Percentiles rank a stretch among this genome's conserved stretches.
phyloP scores from a whole-genome alignment of 345 rosid genomes.

The Passiflora organensis region DNA sequence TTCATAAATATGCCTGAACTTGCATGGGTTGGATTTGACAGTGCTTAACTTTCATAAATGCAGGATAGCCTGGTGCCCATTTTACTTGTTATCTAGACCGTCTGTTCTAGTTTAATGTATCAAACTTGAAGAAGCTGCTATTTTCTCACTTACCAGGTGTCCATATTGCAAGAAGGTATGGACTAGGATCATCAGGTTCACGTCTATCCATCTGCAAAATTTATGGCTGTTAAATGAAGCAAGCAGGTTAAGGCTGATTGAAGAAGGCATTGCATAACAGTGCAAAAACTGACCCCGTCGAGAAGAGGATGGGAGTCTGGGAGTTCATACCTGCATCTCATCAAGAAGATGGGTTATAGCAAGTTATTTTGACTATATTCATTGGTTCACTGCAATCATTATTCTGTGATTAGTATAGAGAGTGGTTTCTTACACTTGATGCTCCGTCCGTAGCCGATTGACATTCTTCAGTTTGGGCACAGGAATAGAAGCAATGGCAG shows the following conservation, averaged over 20 bases:
- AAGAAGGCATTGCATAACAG: neutral
- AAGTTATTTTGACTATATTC: neutral
- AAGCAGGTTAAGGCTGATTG: neutral
- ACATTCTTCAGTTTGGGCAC: slow-evolving; percentile 69
- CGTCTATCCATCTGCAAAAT: slow-evolving; percentile 64
- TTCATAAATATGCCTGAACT: neutral
- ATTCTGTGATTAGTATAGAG: slow-evolving; percentile 1
- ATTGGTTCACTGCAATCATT: neutral
- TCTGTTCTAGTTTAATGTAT: neutral
- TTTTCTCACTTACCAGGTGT: slow-evolving; percentile 62
- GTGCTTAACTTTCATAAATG: neutral
- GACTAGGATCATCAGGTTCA: slow-evolving; percentile 78
- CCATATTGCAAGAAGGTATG: slow-evolving; percentile 93
- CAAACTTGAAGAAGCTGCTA: neutral
- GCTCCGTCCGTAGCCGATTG: slow-evolving; percentile 85
- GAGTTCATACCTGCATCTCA: slow-evolving; percentile 75
- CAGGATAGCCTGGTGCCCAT: neutral
- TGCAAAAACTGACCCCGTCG: slow-evolving; percentile 45
- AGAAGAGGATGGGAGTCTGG: slow-evolving; percentile 89
- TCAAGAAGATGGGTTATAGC: neutral
- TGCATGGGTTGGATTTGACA: neutral
- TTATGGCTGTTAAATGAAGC: slow-evolving; percentile 1
- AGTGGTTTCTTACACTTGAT: slow-evolving; percentile 75
- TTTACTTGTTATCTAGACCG: neutral
- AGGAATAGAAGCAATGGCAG: slow-evolving; percentile 60